phyloP scores from a whole-genome alignment of 345 rosid species.

The Hevea brasiliensis region DNA sequence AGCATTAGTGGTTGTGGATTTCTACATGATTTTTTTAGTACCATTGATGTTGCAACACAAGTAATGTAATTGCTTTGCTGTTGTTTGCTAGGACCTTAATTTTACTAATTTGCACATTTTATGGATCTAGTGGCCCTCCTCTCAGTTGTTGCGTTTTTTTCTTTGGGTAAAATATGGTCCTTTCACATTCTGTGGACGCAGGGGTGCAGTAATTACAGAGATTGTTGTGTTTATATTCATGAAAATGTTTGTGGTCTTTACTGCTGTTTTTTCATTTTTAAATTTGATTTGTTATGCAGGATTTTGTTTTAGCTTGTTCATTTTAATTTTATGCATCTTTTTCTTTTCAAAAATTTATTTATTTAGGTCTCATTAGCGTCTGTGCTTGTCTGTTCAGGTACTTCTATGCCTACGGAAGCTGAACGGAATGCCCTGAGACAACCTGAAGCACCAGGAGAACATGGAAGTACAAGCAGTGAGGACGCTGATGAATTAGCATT shows the following conservation, averaged over 20 bases:
- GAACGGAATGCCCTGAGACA: constrained; percentile 38
- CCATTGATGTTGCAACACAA: too few species aligned
- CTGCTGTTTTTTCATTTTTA: neutral
- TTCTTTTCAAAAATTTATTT: neutral
- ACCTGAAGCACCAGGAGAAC: constrained; percentile 43
- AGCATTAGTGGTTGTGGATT: too few species aligned
- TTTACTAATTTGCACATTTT: too few species aligned
- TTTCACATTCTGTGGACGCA: neutral
- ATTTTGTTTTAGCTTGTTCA: neutral
- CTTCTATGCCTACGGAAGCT: constrained; percentile 31
- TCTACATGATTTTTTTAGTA: too few species aligned
- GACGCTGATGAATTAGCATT: constrained; percentile 69
- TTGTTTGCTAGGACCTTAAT: too few species aligned
- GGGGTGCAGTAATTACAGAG: neutral
- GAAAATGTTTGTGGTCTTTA: neutral
- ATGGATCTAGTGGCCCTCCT: too few species aligned
- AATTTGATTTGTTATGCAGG: neutral
- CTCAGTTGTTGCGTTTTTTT: too few species aligned
- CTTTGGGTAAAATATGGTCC: neutral
- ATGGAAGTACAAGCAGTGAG: constrained; percentile 72
- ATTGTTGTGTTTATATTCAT: neutral
- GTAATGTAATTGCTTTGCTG: too few species aligned
- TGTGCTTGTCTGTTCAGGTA: constrained; percentile 31
- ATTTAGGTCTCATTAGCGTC: constrained; percentile 11
- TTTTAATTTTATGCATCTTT: neutral